phyloP scores from a whole-genome alignment of 148 eudicot species.

The Drosera capensis region DNA sequence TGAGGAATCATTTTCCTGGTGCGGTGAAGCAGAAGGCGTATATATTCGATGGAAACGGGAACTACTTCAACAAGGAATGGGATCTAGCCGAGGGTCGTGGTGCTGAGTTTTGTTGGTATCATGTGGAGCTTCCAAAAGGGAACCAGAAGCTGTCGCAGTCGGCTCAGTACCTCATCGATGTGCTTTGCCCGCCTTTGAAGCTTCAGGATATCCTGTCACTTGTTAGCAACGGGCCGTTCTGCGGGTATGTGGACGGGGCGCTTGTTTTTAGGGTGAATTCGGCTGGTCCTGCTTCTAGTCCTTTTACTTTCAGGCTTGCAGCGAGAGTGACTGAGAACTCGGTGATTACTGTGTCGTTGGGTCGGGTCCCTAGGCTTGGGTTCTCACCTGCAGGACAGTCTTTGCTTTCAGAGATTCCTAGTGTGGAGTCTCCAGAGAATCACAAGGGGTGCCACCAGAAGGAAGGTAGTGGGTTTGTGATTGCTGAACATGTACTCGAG shows the following conservation, averaged over 20 bases:
- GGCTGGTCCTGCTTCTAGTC: slow-evolving; percentile 69
- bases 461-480: slow-evolving; percentile 45
- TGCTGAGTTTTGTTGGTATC: slow-evolving; percentile 95
- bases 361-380: slow-evolving; percentile 79
- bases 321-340: slow-evolving; percentile 83
- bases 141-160: slow-evolving; percentile 66
- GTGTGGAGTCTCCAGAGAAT: slow-evolving; percentile 51
- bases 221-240: slow-evolving; percentile 81
- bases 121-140: slow-evolving; percentile 76
- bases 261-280: slow-evolving; percentile 88
- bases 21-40: slow-evolving; percentile 58
- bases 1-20: slow-evolving; percentile 25
- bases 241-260: slow-evolving; percentile 86
- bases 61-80: slow-evolving; percentile 81
- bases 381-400: slow-evolving; percentile 64
- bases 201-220: slow-evolving; percentile 90
- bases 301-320: slow-evolving; percentile 72
- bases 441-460: slow-evolving; percentile 22
- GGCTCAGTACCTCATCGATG: slow-evolving; percentile 71
- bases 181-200: slow-evolving; percentile 81
- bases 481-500: slow-evolving; percentile 83
- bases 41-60: slow-evolving; percentile 88
- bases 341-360: slow-evolving; percentile 84
- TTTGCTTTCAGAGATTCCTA: slow-evolving; percentile 71
- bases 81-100: slow-evolving; percentile 62